A percentile compares a stretch with the other conserved stretches of the same genome.
Conservation (phyloP, 2,329 filamentous ascomycete species). For the Dendryphion nanum region DNA sequence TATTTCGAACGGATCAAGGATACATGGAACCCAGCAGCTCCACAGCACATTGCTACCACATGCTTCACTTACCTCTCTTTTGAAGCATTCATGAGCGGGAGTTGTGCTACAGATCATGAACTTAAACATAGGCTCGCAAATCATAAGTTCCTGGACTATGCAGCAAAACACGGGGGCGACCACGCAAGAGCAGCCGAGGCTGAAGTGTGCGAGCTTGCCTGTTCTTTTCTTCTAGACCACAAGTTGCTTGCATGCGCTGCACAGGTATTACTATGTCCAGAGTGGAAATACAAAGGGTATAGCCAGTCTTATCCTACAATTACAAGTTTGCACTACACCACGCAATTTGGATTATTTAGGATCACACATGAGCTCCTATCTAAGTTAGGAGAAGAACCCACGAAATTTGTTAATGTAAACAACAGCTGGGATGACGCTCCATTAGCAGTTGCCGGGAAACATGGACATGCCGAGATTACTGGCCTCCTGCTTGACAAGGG, state of each 20-base stretch:
- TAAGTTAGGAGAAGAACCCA: neutral
- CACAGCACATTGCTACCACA: conserved; percentile 16
- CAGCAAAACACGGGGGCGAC: conserved; percentile 18
- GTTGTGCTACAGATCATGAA: conserved; percentile 9
- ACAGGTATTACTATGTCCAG: conserved; percentile 3
- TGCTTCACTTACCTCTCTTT: conserved; percentile 34
- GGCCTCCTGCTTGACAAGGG: conserved; percentile 2
- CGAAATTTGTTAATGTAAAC: conserved; percentile 1
- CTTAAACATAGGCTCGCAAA: conserved; percentile 11
- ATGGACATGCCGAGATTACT: conserved; percentile 3
- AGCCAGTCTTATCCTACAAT: conserved; percentile 1
- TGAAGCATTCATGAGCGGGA: conserved; percentile 13
- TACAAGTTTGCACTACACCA: conserved; percentile 4
- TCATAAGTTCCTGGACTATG: conserved; percentile 22
- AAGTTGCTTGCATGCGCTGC: conserved; percentile 5
- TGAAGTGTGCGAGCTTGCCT: conserved; percentile 3
- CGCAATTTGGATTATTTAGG: conserved; percentile 4
- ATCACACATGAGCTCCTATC: conserved; percentile 2
- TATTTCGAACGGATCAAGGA: conserved; percentile 26
- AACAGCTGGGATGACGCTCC: conserved; percentile 1
- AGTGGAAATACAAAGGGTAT: conserved; percentile 1
- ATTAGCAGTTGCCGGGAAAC: conserved; percentile 1
- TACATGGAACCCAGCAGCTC: conserved; percentile 18
- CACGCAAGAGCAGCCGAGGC: conserved; percentile 11
- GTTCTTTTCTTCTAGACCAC: conserved; percentile 3